These are phyloP conservation scores for Glomus cerebriforme DNA, from an alignment of 192 early-diverging fungal species.

Conservation along the genomic window DNA sequence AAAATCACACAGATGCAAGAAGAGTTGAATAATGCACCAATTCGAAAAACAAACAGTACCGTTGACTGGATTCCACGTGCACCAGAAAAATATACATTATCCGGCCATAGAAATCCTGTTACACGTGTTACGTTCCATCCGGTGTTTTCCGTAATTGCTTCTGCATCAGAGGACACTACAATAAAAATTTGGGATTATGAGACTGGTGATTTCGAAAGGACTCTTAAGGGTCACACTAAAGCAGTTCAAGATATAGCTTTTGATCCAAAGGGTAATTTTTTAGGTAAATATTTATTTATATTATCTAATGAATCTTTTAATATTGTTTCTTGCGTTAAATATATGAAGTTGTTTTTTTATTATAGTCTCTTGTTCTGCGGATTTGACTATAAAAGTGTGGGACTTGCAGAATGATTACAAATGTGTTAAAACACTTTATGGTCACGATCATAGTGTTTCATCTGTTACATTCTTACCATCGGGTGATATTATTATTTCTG, in stretches of 20 bases:
- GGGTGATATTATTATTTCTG: conserved; percentile 81
- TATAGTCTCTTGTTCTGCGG: conserved; percentile 86
- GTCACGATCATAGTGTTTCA: conserved; percentile 93
- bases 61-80: conserved; percentile 83
- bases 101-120: conserved; percentile 81
- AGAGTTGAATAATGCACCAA: conserved; percentile 63
- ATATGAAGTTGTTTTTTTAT: background rate
- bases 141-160: conserved; percentile 76
- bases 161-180: conserved; percentile 89
- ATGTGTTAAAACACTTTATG: conserved; percentile 82
- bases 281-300: conserved; percentile 55
- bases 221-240: conserved; percentile 95
- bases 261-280: conserved; percentile 76
- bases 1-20: conserved; percentile 79
- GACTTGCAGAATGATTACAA: conserved; percentile 78
- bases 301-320: background rate
- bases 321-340: background rate
- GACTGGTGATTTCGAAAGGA: conserved; percentile 88
- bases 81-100: conserved; percentile 72
- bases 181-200: conserved; percentile 96
- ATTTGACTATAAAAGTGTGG: conserved; percentile 92
- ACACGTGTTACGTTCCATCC: conserved; percentile 88
- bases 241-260: conserved; percentile 89
- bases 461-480: conserved; percentile 74
- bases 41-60: conserved; percentile 52